Evolutionary conservation across 768 basidiomycete species (phyloP).

Genomic region (Hygrophoropsis aurantiaca): DNA sequence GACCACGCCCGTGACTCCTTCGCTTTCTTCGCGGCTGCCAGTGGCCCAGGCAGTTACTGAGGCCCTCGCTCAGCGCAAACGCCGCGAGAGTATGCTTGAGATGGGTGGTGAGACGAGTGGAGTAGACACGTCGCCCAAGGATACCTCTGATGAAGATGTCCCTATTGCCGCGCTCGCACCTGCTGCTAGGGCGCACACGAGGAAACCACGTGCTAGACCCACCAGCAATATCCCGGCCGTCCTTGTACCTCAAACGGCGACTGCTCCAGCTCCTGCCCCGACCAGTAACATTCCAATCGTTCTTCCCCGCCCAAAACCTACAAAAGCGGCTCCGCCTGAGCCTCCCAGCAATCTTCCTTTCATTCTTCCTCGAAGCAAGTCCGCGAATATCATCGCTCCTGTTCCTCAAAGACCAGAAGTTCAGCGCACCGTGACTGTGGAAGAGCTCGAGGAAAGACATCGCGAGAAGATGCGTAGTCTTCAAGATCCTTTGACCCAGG

Average conservation of each 20-base stretch:
- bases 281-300: slow-evolving; percentile 30
- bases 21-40: slow-evolving; percentile 41
- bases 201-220: slow-evolving; percentile 16
- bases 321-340: slow-evolving; percentile 33
- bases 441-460: slow-evolving; percentile 85
- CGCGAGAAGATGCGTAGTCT: slow-evolving; percentile 79
- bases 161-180: slow-evolving; percentile 27
- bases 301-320: slow-evolving; percentile 25
- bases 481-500: slow-evolving; percentile 82
- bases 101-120: slow-evolving; percentile 21
- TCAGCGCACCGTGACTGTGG: slow-evolving; percentile 72
- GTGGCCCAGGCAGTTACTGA: slow-evolving; percentile 74
- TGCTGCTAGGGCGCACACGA: slow-evolving; percentile 11
- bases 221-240: slow-evolving; percentile 25
- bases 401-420: slow-evolving; percentile 49
- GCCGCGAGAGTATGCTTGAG: slow-evolving; percentile 67
- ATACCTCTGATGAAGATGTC: slow-evolving; percentile 33
- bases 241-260: slow-evolving; percentile 27
- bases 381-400: slow-evolving; percentile 28
- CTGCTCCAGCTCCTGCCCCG: slow-evolving; percentile 21
- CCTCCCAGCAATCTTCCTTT: slow-evolving; percentile 38
- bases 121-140: slow-evolving; percentile 29
- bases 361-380: slow-evolving; percentile 45
- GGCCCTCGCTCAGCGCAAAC: slow-evolving; percentile 69
- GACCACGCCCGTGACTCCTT: slow-evolving; percentile 46